Evolutionary conservation across 495 filamentous ascomycete genomes (phyloP).

Genomic region (Penicillium roqueforti): DNA sequence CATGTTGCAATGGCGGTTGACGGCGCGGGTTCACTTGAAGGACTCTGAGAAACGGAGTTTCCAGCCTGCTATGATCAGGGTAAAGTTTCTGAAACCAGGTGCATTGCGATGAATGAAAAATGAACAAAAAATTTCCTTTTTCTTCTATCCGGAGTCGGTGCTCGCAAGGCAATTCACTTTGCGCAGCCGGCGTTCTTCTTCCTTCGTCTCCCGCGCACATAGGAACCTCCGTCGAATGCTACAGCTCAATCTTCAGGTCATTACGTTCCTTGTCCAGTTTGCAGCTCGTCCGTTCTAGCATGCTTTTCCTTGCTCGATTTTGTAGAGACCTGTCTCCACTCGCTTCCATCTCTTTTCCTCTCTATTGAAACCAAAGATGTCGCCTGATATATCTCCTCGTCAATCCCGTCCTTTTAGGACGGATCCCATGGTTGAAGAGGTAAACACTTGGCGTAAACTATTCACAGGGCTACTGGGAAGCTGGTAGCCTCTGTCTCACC

Average conservation of each 20-base stretch:
- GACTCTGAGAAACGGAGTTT: slow-evolving; percentile 31
- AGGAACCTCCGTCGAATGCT: slow-evolving; percentile 9
- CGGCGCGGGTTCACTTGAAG: slow-evolving; percentile 34
- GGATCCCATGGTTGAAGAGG: slow-evolving; percentile 46
- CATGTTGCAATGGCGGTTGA: slow-evolving; percentile 37
- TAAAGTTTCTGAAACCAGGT: slow-evolving; percentile 27
- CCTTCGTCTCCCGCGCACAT: slow-evolving; percentile 6
- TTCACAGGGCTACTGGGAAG: slow-evolving; percentile 24
- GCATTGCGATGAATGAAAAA: slow-evolving; percentile 31
- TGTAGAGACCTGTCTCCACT: not conserved
- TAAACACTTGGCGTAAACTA: slow-evolving; percentile 51
- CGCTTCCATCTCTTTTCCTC: not conserved
- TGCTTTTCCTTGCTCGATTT: not conserved
- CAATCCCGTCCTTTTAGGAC: slow-evolving; percentile 33
- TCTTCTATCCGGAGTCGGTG: slow-evolving; percentile 12
- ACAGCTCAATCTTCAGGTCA: slow-evolving; percentile 3
- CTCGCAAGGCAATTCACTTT: slow-evolving; percentile 4
- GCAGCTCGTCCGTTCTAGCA: not conserved
- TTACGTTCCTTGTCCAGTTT: not conserved
- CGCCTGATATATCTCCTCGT: slow-evolving; percentile 50
- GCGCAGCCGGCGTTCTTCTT: slow-evolving; percentile 6
- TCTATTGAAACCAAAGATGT: not conserved
- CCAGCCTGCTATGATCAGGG: slow-evolving; percentile 33
- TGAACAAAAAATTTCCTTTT: slow-evolving; percentile 28
- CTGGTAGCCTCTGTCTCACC: slow-evolving; percentile 39